phyloP scores from a whole-genome alignment of 805 yeast species.

The Yarrowia porcina region DNA sequence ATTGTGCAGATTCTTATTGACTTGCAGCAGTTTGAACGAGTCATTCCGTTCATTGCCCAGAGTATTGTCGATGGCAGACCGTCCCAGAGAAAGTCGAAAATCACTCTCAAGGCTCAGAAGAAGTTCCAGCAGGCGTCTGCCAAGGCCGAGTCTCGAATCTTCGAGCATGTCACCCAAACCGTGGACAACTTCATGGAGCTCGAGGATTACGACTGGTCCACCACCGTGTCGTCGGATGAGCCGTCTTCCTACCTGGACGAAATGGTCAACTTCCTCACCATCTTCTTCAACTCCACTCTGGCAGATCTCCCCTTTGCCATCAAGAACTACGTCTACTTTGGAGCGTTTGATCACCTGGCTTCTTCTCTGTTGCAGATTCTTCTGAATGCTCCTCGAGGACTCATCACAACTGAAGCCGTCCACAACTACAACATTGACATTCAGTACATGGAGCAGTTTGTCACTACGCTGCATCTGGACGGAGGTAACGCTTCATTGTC shows the following conservation, averaged over 20 bases:
- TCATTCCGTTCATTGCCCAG: constrained; percentile 60
- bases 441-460: constrained; percentile 59
- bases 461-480: constrained; percentile 36
- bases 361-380: constrained; percentile 62
- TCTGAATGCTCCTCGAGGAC: constrained; percentile 48
- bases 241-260: constrained; percentile 78
- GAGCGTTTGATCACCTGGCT: constrained; percentile 83
- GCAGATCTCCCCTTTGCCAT: constrained; percentile 76
- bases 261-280: constrained; percentile 78
- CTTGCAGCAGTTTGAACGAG: constrained; percentile 77
- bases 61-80: constrained; percentile 42
- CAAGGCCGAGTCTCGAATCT: constrained; percentile 74
- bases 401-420: constrained; percentile 58
- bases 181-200: constrained; percentile 76
- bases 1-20: constrained; percentile 85
- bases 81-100: constrained; percentile 41
- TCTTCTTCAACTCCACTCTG: constrained; percentile 80
- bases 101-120: constrained; percentile 51
- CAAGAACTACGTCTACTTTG: constrained; percentile 72
- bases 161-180: constrained; percentile 76
- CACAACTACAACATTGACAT: constrained; percentile 78
- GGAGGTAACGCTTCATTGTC: constrained; percentile 45
- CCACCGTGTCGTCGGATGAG: constrained; percentile 49
- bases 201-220: constrained; percentile 82
- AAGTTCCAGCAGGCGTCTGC: constrained; percentile 59